Evolutionary conservation across 441 rosid species (phyloP).

Genomic region (Viola pubescens): DNA sequence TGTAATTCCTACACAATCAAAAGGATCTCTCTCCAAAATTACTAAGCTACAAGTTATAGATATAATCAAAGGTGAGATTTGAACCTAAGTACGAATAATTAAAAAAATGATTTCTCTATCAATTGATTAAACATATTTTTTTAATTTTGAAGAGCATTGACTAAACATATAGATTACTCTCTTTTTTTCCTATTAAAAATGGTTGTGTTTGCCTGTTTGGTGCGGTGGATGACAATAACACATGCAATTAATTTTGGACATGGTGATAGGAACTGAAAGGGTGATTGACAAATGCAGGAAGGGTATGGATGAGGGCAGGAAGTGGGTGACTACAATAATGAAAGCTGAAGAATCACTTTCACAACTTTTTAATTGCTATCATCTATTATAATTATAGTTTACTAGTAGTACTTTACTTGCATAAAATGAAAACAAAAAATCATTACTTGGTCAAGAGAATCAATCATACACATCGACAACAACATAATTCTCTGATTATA

Average conservation of each 20-base stretch:
- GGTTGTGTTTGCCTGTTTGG: not conserved
- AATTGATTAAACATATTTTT: not conserved
- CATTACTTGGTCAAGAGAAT: not conserved
- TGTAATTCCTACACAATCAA: no score
- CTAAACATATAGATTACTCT: not conserved
- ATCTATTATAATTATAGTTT: no score
- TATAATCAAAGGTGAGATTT: not conserved
- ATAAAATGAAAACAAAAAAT: not conserved
- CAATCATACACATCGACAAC: not conserved
- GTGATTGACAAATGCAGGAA: not conserved
- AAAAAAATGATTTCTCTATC: not conserved
- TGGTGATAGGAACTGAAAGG: not conserved
- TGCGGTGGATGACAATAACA: not conserved
- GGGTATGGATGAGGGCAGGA: not conserved
- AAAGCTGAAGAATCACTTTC: conserved; percentile 29
- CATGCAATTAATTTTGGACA: not conserved
- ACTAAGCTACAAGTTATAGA: not conserved
- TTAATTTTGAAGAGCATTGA: no score
- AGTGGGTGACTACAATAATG: conserved; percentile 25
- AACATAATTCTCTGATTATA: not conserved
- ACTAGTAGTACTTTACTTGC: not conserved
- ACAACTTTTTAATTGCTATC: conserved; percentile 1
- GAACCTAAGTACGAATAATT: not conserved
- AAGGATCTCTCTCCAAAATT: not conserved
- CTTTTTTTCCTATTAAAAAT: no score